Base-by-base conservation (phyloP, 2,329 filamentous ascomycete genomes). In the Aquanectria penicillioides region DNA sequence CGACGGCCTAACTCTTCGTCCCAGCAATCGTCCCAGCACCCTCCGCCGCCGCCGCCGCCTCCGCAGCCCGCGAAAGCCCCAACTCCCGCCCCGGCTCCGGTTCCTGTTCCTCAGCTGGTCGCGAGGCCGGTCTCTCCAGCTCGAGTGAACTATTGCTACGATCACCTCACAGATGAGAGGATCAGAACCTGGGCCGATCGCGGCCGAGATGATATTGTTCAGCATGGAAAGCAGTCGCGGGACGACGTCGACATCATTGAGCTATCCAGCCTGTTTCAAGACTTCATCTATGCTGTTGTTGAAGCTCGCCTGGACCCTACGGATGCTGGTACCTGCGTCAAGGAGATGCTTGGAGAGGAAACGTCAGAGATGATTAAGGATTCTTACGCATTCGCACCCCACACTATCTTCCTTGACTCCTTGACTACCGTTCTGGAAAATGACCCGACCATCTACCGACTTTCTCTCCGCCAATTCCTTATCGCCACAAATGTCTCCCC, bases 401-500 rank as follows among this genome's bases (percentile, higher is more conserved):
- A 87, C 51, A 87, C 87, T 4, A 79, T 94, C 15, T 95, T 98
- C 70, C 85, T 97, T 62, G 94, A 97, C 75, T 91, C 88, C 0
- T 78, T 98, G 29, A 91, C 92, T 3, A 88, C 95, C 58, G 84
- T 95, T 52, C 86, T 91, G 59, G 92, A 96, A 51, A 82, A 86
- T 29, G 89, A 93, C 64, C 81, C 86, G 5, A 74, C 73, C 2
- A 72, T 80, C 1, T 81, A 79, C 50, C 77, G 76, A 62, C 81
- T 73, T 54, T 78, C 69, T 33, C 80, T 97, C 26, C 86, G 85
- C 52, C 81, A 87, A 12, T 88, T 97, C 66, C 82, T 96, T 48
- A 78, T 88, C 47, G 84, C 90, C 2, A 93, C 92, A 5, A 88
- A 83, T 11, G 88, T 98, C 38, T 87, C 91, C 6, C 82, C 89